Evolutionary conservation across 768 basidiomycete species (phyloP).

Genomic region (Gymnopilus junonius): DNA sequence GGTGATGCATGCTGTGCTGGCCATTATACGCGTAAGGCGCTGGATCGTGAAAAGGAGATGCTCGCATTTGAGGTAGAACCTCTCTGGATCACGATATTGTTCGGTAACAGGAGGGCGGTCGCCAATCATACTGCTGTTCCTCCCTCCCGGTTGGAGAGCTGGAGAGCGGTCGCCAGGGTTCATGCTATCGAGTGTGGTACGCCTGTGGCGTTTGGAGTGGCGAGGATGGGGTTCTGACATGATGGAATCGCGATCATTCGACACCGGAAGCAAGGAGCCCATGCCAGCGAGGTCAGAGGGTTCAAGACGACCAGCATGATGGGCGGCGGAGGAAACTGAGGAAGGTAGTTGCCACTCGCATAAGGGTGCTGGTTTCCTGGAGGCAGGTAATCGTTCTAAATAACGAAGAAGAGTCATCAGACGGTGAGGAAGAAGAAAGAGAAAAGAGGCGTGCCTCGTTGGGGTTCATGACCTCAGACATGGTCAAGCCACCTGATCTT

Average conservation of each 20-base stretch:
- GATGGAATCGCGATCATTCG: conserved; percentile 24
- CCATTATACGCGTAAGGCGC: neutral
- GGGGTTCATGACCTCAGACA: neutral
- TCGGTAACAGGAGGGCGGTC: neutral
- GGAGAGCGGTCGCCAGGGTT: conserved; percentile 16
- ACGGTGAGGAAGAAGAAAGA: neutral
- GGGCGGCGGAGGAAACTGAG: conserved; percentile 8
- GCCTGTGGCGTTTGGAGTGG: conserved; percentile 18
- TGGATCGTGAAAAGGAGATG: neutral
- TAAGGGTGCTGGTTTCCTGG: conserved; percentile 22
- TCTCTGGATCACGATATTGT: neutral
- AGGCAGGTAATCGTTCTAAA: conserved; percentile 15
- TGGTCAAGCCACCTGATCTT: neutral
- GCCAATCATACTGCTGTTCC: neutral
- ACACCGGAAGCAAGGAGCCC: conserved; percentile 22
- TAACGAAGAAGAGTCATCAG: neutral
- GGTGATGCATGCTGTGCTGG: neutral
- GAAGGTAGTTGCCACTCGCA: neutral
- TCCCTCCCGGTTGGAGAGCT: neutral
- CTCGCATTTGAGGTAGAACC: neutral
- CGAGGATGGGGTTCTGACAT: conserved; percentile 19
- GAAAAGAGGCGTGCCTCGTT: conserved; percentile 4
- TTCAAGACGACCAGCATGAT: neutral
- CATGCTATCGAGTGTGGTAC: conserved; percentile 5
- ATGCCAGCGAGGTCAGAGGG: neutral